Evolutionary conservation across 139 green algal species (phyloP).

Genomic region (Chlorella sp.): DNA sequence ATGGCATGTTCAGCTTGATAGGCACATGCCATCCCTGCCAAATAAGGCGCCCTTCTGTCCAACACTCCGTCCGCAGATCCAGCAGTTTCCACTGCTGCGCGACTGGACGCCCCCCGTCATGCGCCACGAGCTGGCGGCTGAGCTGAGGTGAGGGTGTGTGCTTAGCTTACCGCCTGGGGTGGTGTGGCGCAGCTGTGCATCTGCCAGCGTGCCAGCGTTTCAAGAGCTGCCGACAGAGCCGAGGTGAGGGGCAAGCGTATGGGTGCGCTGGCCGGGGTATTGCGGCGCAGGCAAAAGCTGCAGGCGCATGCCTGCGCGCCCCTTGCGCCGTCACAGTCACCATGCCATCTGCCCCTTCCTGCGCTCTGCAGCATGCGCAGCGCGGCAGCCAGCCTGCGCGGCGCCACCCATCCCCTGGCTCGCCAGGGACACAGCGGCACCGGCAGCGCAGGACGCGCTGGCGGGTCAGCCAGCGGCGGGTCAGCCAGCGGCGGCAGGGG

Average conservation of each 20-base stretch:
- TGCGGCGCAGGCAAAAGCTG: no score
- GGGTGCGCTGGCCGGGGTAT: no score
- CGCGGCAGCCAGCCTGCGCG: background rate
- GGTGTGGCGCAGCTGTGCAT: no score
- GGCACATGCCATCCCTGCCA: no score
- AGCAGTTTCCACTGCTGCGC: conserved; percentile 12
- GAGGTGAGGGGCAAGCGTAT: no score
- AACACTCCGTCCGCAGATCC: background rate
- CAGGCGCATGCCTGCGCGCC: no score
- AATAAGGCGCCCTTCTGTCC: background rate
- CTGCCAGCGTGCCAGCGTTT: no score
- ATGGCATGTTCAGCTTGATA: no score
- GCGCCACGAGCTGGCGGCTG: conserved; percentile 27
- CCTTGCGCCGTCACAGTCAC: background rate
- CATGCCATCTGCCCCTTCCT: no score
- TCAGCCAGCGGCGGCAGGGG: background rate
- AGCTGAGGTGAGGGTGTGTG: conserved; percentile 25
- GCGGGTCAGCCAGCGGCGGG: background rate
- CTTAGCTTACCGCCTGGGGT: no score
- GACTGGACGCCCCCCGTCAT: conserved; percentile 18
- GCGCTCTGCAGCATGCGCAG: background rate
- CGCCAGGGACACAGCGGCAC: no score
- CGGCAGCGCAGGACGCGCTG: background rate
- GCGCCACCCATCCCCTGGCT: background rate
- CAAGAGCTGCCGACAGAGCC: background rate